These are phyloP conservation scores for Haplographium delicatum DNA, from an alignment of 495 filamentous ascomycete genomes.

Conservation along the genomic window DNA sequence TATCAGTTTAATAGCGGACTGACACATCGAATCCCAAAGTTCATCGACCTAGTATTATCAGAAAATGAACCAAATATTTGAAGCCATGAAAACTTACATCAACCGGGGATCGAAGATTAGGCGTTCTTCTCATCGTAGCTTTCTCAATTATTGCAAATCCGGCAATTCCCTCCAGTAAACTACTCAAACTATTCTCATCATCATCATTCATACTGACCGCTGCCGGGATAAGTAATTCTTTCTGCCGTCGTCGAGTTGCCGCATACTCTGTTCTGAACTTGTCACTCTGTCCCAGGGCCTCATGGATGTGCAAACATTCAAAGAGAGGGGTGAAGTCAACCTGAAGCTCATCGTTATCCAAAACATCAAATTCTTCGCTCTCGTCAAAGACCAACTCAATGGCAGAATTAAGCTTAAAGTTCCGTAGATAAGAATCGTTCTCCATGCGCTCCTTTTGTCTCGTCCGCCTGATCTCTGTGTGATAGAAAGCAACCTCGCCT, in stretches of 20 bases:
- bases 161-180: slow-evolving; percentile 84
- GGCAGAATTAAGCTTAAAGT: slow-evolving; percentile 91
- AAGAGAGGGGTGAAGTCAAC: slow-evolving; percentile 94
- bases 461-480: slow-evolving; percentile 80
- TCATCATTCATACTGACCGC: slow-evolving; percentile 65
- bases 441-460: slow-evolving; percentile 78
- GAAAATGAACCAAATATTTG: neutral
- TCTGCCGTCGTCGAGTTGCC: slow-evolving; percentile 81
- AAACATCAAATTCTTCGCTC: slow-evolving; percentile 86
- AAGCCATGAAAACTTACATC: slow-evolving; percentile 65
- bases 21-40: slow-evolving; percentile 97
- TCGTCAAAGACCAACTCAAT: slow-evolving; percentile 95
- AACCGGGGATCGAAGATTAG: slow-evolving; percentile 71
- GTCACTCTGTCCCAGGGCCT: slow-evolving; percentile 87
- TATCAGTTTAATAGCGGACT: slow-evolving; percentile 74
- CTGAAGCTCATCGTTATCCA: slow-evolving; percentile 89
- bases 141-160: slow-evolving; percentile 97
- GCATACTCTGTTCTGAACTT: slow-evolving; percentile 89
- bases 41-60: slow-evolving; percentile 70
- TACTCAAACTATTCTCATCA: slow-evolving; percentile 72
- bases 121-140: slow-evolving; percentile 81
- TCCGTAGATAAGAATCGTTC: slow-evolving; percentile 60
- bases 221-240: slow-evolving; percentile 76
- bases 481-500: slow-evolving; percentile 94
- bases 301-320: slow-evolving; percentile 94